Evolutionary conservation across 495 filamentous ascomycete species (phyloP).

Genomic region (Neurospora tetrasperma): DNA sequence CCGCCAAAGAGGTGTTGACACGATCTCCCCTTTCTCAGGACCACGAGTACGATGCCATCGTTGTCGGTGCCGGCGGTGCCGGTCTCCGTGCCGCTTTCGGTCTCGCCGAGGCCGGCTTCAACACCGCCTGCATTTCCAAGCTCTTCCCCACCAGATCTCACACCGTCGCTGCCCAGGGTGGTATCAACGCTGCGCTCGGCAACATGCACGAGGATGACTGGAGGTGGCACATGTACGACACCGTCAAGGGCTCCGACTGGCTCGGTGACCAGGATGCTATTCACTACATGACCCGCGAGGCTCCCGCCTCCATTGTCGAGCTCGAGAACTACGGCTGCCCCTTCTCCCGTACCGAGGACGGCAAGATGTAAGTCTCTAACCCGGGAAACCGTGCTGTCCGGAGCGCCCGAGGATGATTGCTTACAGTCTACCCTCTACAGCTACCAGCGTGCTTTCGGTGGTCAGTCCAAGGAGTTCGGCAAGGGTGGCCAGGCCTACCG

Average conservation of each 20-base stretch:
- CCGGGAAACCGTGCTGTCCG: not conserved
- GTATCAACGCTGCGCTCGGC: constrained; percentile 92
- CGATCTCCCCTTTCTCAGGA: constrained; percentile 25
- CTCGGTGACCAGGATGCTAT: constrained; percentile 97
- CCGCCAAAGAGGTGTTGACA: constrained; percentile 16
- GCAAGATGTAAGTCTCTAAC: constrained; percentile 56
- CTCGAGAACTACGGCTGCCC: constrained; percentile 96
- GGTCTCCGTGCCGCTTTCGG: constrained; percentile 94
- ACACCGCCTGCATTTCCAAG: constrained; percentile 97
- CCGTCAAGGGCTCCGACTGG: constrained; percentile 98
- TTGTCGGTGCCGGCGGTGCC: constrained; percentile 88
- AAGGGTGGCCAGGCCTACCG: constrained; percentile 97
- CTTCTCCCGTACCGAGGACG: constrained; percentile 94
- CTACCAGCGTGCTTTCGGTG: constrained; percentile 96
- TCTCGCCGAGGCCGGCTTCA: constrained; percentile 94
- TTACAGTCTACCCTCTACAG: constrained; percentile 12
- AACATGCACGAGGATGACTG: constrained; percentile 88
- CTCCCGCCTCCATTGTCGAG: constrained; percentile 83
- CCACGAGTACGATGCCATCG: constrained; percentile 66
- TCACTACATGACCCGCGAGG: constrained; percentile 98
- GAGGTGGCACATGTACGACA: constrained; percentile 99
- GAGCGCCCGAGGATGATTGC: not conserved
- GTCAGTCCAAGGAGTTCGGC: constrained; percentile 87
- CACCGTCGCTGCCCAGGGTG: constrained; percentile 89
- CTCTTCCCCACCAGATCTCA: constrained; percentile 93